Percentiles rank a stretch among this genome's conserved stretches.
phyloP scores from a whole-genome alignment of 768 basidiomycete genomes.

The Termitomyces sp. region DNA sequence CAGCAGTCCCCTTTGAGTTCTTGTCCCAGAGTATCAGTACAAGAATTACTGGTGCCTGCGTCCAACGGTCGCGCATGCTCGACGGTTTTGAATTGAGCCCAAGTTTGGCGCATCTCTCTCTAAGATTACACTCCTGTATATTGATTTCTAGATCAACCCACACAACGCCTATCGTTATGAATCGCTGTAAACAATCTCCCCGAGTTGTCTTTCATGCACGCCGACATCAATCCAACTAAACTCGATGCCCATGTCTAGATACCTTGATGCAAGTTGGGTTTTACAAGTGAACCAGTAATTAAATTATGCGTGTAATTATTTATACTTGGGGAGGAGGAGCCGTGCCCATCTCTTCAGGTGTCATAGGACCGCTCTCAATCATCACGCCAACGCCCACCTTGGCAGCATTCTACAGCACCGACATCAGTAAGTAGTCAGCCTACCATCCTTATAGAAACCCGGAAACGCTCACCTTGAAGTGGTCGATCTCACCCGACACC shows the following conservation, averaged over 20 bases:
- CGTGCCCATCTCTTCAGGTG: slow-evolving; percentile 81
- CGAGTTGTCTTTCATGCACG: too few species aligned
- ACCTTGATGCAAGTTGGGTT: background rate
- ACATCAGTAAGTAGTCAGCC: background rate
- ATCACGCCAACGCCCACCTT: slow-evolving; percentile 97
- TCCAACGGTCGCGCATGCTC: too few species aligned
- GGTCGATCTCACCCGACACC: slow-evolving; percentile 95
- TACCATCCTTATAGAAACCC: slow-evolving; percentile 1
- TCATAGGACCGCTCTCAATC: slow-evolving; percentile 83
- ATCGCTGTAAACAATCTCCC: too few species aligned
- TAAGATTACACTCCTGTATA: too few species aligned
- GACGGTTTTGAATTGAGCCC: too few species aligned
- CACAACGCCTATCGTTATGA: too few species aligned
- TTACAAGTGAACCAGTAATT: slow-evolving; percentile 7
- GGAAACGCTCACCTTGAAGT: slow-evolving; percentile 73
- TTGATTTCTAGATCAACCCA: too few species aligned
- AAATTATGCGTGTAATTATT: slow-evolving; percentile 26
- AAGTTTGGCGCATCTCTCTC: too few species aligned
- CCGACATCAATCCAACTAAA: too few species aligned
- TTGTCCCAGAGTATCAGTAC: too few species aligned
- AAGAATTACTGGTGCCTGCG: too few species aligned
- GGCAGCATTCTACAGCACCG: slow-evolving; percentile 64
- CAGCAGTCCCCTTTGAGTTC: too few species aligned
- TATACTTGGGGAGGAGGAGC: slow-evolving; percentile 28
- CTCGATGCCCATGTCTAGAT: background rate